Evolutionary conservation across 495 filamentous ascomycete genomes (phyloP).

Genomic region (Penicillium salamii): DNA sequence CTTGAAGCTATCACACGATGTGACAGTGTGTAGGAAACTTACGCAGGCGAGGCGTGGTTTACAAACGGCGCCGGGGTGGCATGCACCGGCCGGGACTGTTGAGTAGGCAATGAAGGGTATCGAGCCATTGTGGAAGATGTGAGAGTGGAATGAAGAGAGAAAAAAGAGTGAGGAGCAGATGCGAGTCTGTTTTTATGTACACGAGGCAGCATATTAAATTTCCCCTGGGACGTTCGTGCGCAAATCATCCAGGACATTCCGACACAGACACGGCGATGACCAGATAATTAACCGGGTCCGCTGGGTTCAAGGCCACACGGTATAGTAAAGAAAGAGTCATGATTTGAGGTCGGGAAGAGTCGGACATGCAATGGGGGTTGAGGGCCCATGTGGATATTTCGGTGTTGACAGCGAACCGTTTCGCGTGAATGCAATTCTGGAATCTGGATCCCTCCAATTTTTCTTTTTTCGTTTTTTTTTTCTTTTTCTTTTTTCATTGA

Average conservation of each 20-base stretch:
- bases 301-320: slow-evolving; percentile 22
- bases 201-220: slow-evolving; percentile 30
- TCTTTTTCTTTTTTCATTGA: neutral
- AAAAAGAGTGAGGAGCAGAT: slow-evolving; percentile 21
- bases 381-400: slow-evolving; percentile 34
- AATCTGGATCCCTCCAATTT: slow-evolving; percentile 35
- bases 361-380: slow-evolving; percentile 30
- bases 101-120: slow-evolving; percentile 28
- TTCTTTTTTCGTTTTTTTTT: slow-evolving; percentile 23
- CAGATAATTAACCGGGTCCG: slow-evolving; percentile 35
- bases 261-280: slow-evolving; percentile 17
- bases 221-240: slow-evolving; percentile 31
- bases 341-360: slow-evolving; percentile 38
- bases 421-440: slow-evolving; percentile 20
- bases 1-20: neutral
- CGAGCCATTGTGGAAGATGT: slow-evolving; percentile 40
- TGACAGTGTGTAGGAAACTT: slow-evolving; percentile 18
- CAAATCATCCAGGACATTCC: slow-evolving; percentile 40
- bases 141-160: slow-evolving; percentile 20
- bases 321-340: slow-evolving; percentile 28
- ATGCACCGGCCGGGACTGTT: slow-evolving; percentile 42
- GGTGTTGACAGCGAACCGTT: slow-evolving; percentile 43
- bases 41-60: slow-evolving; percentile 38
- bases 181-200: slow-evolving; percentile 36
- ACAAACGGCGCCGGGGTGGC: slow-evolving; percentile 31